phyloP scores from a whole-genome alignment of 1,139 yeast species.

The Debaryomycetaceae sp. region DNA sequence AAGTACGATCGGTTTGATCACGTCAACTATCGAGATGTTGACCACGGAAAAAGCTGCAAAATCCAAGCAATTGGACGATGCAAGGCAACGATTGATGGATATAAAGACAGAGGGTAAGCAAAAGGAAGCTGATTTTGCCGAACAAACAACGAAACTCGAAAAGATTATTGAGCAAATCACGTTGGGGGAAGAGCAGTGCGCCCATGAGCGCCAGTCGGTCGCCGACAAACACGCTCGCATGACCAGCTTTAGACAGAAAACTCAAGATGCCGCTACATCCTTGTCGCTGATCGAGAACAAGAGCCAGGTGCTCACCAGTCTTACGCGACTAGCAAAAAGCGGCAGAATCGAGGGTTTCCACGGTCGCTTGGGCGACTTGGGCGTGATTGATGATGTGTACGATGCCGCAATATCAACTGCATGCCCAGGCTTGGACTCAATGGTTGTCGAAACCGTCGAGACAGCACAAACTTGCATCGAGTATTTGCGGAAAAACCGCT shows the following conservation, averaged over 20 bases:
- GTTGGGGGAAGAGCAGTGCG: constrained; percentile 49
- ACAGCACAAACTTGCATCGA: constrained; percentile 89
- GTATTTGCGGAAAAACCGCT: constrained; percentile 67
- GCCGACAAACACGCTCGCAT: constrained; percentile 44
- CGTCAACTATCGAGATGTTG: constrained; percentile 55
- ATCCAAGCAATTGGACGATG: constrained; percentile 33
- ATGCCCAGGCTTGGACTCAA: constrained; percentile 80
- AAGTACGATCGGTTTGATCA: constrained; percentile 53
- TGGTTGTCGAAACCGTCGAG: constrained; percentile 91
- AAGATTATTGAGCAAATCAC: constrained; percentile 43
- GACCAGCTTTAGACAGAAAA: constrained; percentile 46
- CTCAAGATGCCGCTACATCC: constrained; percentile 54
- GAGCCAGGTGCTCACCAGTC: constrained; percentile 60
- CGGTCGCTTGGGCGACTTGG: constrained; percentile 87
- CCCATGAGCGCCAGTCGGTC: constrained; percentile 36
- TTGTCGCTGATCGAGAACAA: constrained; percentile 53
- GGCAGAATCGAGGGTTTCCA: constrained; percentile 82
- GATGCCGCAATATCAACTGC: constrained; percentile 96
- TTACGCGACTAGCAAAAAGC: constrained; percentile 58
- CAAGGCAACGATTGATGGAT: constrained; percentile 35
- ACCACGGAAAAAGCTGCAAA: constrained; percentile 35
- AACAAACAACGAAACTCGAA: constrained; percentile 32
- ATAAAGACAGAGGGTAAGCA: constrained; percentile 44
- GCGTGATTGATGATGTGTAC: constrained; percentile 74
- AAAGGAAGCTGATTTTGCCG: constrained; percentile 35